These are phyloP conservation scores for Pseudevernia furfuracea DNA, from an alignment of 495 filamentous ascomycete genomes.

Conservation along the genomic window DNA sequence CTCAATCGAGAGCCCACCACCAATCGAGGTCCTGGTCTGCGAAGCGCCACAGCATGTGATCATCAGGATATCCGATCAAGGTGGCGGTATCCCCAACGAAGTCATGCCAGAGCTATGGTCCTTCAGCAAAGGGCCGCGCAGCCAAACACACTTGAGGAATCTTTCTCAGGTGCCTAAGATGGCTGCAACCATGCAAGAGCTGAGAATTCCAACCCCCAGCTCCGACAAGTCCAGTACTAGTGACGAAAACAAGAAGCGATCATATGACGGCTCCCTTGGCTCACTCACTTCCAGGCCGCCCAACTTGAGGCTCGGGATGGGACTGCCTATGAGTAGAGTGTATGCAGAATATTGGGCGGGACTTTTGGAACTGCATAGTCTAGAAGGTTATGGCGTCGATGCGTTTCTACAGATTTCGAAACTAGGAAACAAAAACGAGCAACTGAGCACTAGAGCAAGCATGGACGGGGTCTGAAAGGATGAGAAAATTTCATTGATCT, in stretches of 20 bases:
- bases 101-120: constrained; percentile 90
- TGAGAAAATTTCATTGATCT: background rate
- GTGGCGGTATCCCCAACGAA: constrained; percentile 80
- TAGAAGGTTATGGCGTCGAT: constrained; percentile 97
- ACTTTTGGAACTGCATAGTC: constrained; percentile 79
- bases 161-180: constrained; percentile 81
- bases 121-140: constrained; percentile 83
- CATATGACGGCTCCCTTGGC: constrained; percentile 58
- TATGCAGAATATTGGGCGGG: constrained; percentile 99
- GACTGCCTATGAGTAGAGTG: constrained; percentile 84
- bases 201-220: constrained; percentile 34
- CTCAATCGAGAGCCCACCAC: constrained; percentile 49
- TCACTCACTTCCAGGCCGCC: constrained; percentile 74
- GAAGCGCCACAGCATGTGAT: constrained; percentile 94
- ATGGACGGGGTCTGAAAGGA: constrained; percentile 73
- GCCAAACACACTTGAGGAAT: constrained; percentile 65
- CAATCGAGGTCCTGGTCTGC: constrained; percentile 89
- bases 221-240: constrained; percentile 29
- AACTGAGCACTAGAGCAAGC: constrained; percentile 75
- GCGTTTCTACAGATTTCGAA: constrained; percentile 96
- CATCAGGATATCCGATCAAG: constrained; percentile 89
- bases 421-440: constrained; percentile 97
- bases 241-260: constrained; percentile 32
- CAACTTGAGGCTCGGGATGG: constrained; percentile 85
- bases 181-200: constrained; percentile 90